A percentile compares a stretch with the other conserved stretches of the same genome.
These are phyloP conservation scores for Acidomyces sp. DNA, from an alignment of 495 filamentous ascomycete genomes.

Conservation along the genomic window DNA sequence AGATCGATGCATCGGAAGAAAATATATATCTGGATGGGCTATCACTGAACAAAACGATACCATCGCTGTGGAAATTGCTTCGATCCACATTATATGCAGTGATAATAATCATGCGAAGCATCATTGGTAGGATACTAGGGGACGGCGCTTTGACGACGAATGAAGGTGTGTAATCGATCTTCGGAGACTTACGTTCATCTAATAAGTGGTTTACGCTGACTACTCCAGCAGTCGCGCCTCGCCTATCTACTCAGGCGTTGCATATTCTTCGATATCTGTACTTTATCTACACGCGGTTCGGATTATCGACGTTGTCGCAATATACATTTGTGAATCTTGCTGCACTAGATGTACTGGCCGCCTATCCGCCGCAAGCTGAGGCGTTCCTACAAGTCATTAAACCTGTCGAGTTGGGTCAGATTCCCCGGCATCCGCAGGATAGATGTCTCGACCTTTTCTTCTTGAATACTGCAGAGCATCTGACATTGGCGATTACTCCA, in stretches of 20 bases:
- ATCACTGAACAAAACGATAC: conserved; percentile 53
- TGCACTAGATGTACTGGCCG: conserved; percentile 75
- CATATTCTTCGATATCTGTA: conserved; percentile 69
- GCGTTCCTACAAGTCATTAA: conserved; percentile 56
- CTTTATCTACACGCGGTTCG: conserved; percentile 72
- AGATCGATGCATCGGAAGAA: conserved; percentile 70
- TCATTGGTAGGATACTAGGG: conserved; percentile 54
- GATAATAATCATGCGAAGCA: conserved; percentile 61
- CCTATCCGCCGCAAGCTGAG: conserved; percentile 55
- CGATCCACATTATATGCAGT: conserved; percentile 67
- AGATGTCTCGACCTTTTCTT: conserved; percentile 80
- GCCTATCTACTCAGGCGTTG: conserved; percentile 62
- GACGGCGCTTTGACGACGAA: conserved; percentile 41
- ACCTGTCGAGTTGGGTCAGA: conserved; percentile 39
- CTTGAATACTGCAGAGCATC: conserved; percentile 78
- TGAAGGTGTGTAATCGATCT: conserved; percentile 34
- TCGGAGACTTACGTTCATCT: not conserved
- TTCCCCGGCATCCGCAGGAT: conserved; percentile 64
- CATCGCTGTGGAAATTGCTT: conserved; percentile 68
- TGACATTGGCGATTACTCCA: conserved; percentile 56
- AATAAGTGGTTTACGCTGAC: conserved; percentile 6
- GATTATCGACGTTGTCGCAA: conserved; percentile 60
- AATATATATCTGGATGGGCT: conserved; percentile 52
- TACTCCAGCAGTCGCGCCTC: conserved; percentile 41
- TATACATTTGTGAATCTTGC: conserved; percentile 76